Conservation (phyloP, 176 grass and related monocot genomes). For the Oryza nivara region DNA sequence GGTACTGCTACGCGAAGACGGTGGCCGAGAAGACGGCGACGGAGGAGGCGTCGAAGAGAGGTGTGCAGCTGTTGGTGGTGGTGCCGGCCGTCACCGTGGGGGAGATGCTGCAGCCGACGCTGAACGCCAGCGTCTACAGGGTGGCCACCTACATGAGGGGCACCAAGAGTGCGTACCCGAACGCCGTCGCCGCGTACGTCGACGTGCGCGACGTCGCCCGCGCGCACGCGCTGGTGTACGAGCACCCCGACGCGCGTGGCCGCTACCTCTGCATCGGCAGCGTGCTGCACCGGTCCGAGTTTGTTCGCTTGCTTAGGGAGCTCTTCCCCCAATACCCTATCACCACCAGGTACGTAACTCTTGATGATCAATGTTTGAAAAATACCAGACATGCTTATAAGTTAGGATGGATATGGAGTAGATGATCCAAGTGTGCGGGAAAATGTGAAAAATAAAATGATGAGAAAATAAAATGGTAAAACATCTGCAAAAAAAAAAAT, state of each 20-base stretch:
- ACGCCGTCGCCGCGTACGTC: not conserved
- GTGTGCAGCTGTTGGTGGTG: not conserved
- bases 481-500: no score
- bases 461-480: no score
- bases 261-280: slow-evolving; percentile 32
- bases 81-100: not conserved
- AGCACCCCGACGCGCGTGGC: not conserved
- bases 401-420: no score
- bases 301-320: slow-evolving; percentile 10
- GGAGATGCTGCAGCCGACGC: not conserved
- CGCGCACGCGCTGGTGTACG: slow-evolving; percentile 18
- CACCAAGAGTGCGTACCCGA: not conserved
- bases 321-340: slow-evolving; percentile 31
- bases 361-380: no score
- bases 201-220: not conserved
- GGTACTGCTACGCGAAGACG: slow-evolving; percentile 19
- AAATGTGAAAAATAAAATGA: no score
- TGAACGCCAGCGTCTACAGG: not conserved
- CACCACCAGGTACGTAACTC: not conserved
- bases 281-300: not conserved
- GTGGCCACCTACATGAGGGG: slow-evolving; percentile 14
- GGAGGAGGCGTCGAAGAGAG: not conserved
- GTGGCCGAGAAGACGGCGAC: not conserved
- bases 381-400: no score
- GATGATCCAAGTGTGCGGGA: no score